These are phyloP conservation scores for Heterobasidion parviporum DNA, from an alignment of 1,284 basidiomycete genomes.

Conservation along the genomic window DNA sequence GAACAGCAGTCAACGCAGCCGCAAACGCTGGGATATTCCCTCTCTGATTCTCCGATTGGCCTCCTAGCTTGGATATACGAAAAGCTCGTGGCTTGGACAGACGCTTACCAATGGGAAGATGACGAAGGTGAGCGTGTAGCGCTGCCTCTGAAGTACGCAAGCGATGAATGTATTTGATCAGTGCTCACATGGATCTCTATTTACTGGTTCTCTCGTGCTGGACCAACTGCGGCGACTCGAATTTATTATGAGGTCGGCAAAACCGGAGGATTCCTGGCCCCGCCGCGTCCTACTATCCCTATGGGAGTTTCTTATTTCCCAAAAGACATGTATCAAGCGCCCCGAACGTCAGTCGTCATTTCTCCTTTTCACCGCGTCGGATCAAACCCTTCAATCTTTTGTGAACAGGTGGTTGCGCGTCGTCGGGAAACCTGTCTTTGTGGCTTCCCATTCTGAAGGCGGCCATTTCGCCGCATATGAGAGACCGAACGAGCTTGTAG, in stretches of 20 bases:
- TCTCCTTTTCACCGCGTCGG: background rate
- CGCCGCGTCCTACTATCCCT: conserved; percentile 15
- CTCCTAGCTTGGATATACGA: conserved; percentile 57
- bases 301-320: conserved; percentile 25
- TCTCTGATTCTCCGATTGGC: conserved; percentile 50
- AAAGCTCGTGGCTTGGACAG: conserved; percentile 44
- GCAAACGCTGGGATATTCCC: conserved; percentile 33
- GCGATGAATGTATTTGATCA: conserved; percentile 6
- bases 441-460: conserved; percentile 13
- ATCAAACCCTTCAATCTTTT: background rate
- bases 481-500: conserved; percentile 13
- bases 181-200: conserved; percentile 32
- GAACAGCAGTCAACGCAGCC: conserved; percentile 25
- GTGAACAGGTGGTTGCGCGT: conserved; percentile 10
- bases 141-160: background rate
- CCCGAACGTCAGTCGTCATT: conserved; percentile 16
- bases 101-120: conserved; percentile 41
- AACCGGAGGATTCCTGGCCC: background rate
- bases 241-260: conserved; percentile 27
- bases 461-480: conserved; percentile 21
- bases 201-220: conserved; percentile 29
- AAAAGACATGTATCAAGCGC: conserved; percentile 18
- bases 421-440: conserved; percentile 15
- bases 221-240: conserved; percentile 27
- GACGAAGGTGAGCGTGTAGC: conserved; percentile 30